phyloP scores from a whole-genome alignment of 139 green algal species.

The Haematococcus lacustris region DNA sequence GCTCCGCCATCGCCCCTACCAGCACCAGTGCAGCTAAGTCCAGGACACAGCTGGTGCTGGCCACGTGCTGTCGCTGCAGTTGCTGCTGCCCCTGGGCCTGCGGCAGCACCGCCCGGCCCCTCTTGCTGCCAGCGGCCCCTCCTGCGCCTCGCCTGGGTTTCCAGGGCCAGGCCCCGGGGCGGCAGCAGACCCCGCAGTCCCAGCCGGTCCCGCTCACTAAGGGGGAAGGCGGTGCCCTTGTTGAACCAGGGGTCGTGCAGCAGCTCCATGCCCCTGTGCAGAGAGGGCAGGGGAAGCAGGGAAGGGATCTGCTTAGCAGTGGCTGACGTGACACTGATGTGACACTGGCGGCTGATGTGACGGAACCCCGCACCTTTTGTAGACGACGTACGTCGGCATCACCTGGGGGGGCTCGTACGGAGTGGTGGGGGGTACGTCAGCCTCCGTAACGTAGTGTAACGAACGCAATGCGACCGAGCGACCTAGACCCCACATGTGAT shows the following conservation, averaged over 20 bases:
- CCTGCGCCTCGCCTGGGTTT: conserved; percentile 47
- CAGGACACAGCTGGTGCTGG: neutral
- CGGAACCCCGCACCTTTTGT: too few relatives aligned
- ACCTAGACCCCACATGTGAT: too few relatives aligned
- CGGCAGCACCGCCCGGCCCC: neutral
- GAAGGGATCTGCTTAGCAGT: too few relatives aligned
- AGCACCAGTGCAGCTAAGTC: neutral
- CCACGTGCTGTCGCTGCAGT: neutral
- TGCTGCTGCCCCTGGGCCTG: neutral
- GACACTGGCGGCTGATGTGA: too few relatives aligned
- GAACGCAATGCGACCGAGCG: too few relatives aligned
- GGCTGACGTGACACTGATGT: too few relatives aligned
- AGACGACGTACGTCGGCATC: too few relatives aligned
- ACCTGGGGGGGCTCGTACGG: too few relatives aligned
- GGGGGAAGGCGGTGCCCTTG: conserved; percentile 73
- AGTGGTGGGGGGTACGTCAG: too few relatives aligned
- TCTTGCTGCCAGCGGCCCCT: too few relatives aligned
- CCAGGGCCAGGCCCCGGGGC: conserved; percentile 43
- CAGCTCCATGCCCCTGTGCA: conserved; percentile 39
- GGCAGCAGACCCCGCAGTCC: conserved; percentile 83
- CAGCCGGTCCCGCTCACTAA: conserved; percentile 77
- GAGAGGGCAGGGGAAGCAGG: too few relatives aligned
- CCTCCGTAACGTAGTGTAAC: too few relatives aligned
- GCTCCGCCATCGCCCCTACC: neutral
- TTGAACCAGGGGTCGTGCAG: conserved; percentile 69